These are phyloP conservation scores for Hymenoscyphus fraxineus DNA, from an alignment of 2,329 filamentous ascomycete genomes.

Conservation along the genomic window DNA sequence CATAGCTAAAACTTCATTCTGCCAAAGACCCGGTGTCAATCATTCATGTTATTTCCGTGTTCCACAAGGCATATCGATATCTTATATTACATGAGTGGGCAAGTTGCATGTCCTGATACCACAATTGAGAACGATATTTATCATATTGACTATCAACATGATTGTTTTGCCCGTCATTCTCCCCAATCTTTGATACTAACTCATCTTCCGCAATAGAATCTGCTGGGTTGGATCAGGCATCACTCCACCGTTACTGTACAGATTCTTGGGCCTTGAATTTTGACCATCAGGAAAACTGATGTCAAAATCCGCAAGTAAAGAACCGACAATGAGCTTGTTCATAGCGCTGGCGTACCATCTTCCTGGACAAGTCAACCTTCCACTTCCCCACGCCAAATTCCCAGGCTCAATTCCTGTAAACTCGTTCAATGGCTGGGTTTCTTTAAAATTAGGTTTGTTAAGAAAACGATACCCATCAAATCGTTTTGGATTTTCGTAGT, in stretches of 20 bases:
- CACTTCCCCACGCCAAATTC: conserved; percentile 6
- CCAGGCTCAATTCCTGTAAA: conserved; percentile 8
- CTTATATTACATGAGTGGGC: too few species aligned
- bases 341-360: conserved; percentile 5
- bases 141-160: too few species aligned
- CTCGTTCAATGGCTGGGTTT: not conserved
- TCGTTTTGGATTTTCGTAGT: not conserved
- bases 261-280: not conserved
- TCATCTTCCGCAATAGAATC: not conserved
- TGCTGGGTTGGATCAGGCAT: not conserved
- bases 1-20: too few species aligned
- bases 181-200: not conserved
- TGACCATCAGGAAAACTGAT: conserved; percentile 6
- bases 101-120: too few species aligned
- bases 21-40: too few species aligned
- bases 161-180: not conserved
- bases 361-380: conserved; percentile 7
- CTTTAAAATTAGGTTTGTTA: not conserved
- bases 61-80: too few species aligned
- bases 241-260: not conserved
- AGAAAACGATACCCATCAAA: conserved; percentile 4
- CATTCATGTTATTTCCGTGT: too few species aligned
- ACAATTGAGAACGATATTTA: too few species aligned
- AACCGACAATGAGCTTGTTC: conserved; percentile 9
- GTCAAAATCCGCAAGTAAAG: conserved; percentile 4